phyloP scores from a whole-genome alignment of 345 rosid species.

The Gossypium thurberi region DNA sequence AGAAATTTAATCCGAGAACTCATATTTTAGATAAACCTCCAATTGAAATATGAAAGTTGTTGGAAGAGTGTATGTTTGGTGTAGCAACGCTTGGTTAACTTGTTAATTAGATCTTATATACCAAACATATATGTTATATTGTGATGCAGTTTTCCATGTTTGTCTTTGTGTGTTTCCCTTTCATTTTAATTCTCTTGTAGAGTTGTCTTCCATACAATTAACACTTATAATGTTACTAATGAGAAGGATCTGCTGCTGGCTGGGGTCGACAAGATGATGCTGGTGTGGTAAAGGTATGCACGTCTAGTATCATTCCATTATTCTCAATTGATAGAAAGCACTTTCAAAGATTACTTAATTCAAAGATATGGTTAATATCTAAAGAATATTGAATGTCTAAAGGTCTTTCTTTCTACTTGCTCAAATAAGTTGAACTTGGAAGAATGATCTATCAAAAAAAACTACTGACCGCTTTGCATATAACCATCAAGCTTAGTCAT shows the following conservation, averaged over 20 bases:
- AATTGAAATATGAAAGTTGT: neutral
- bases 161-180: neutral
- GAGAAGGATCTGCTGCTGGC: slow-evolving; percentile 90
- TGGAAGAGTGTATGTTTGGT: neutral
- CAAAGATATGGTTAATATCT: neutral
- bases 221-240: slow-evolving; percentile 7
- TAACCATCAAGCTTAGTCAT: neutral
- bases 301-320: neutral
- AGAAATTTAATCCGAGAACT: neutral
- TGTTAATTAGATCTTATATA: neutral
- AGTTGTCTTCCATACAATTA: neutral
- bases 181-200: neutral
- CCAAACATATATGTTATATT: neutral
- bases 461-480: neutral
- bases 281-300: slow-evolving; percentile 83
- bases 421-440: too few relatives aligned
- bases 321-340: slow-evolving; percentile 1
- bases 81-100: neutral
- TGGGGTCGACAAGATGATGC: slow-evolving; percentile 96
- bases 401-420: neutral
- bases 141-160: neutral
- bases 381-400: slow-evolving; percentile 1
- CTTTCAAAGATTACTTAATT: neutral
- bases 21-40: neutral
- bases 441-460: too few relatives aligned